Evolutionary conservation across 2,329 filamentous ascomycete species (phyloP).

Genomic region (Gaeumannomyces sp.): DNA sequence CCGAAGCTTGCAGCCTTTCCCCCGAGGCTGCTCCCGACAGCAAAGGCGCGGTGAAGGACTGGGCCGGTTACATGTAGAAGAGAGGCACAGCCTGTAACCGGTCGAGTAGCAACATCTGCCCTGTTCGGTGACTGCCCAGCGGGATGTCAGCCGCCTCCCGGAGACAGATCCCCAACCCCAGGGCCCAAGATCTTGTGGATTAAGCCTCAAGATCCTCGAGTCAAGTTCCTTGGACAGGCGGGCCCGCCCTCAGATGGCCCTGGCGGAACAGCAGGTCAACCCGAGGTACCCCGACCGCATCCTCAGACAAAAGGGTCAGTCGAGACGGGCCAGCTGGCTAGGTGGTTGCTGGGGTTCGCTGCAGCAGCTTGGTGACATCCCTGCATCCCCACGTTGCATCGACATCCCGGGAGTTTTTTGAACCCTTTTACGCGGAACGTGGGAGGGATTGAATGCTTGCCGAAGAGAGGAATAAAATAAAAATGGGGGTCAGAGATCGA

Average conservation of each 20-base stretch:
- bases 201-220: not conserved
- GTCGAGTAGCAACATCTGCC: not conserved
- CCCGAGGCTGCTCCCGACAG: not conserved
- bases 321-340: not conserved
- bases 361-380: not conserved
- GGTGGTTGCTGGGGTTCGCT: not conserved
- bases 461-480: not conserved
- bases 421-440: not conserved
- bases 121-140: not conserved
- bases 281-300: not conserved
- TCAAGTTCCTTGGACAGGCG: not conserved
- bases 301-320: not conserved
- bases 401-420: not conserved
- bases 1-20: not conserved
- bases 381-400: not conserved
- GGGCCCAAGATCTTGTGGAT: not conserved
- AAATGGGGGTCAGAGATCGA: not conserved
- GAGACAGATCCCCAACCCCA: too few relatives aligned
- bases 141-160: not conserved
- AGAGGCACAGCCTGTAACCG: not conserved
- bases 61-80: not conserved
- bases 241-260: not conserved
- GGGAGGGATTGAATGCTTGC: too few relatives aligned
- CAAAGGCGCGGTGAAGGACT: not conserved
- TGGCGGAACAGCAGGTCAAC: not conserved